phyloP scores from a whole-genome alignment of 208 protist genomes.

The Sergeia podlipaevii region DNA sequence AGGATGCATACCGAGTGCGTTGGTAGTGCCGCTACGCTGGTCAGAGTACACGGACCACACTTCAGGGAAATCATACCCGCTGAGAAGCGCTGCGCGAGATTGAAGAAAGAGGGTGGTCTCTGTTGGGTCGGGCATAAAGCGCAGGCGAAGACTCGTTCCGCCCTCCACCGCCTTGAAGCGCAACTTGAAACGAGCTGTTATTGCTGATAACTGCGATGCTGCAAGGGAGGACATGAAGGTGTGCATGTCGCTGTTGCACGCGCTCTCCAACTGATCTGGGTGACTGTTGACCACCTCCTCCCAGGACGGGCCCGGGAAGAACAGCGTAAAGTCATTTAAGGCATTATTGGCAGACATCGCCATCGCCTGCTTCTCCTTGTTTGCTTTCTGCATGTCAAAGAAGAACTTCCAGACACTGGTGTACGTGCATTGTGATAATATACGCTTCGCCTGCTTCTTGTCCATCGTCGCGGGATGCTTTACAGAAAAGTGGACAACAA shows the following conservation, averaged over 20 bases:
- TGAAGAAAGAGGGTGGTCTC: too few relatives aligned
- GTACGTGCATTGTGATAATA: slow-evolving; percentile 16
- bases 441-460: slow-evolving; percentile 16
- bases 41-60: slow-evolving; percentile 17
- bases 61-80: slow-evolving; percentile 3
- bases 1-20: neutral
- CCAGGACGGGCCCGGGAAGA: slow-evolving; percentile 10
- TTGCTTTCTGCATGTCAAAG: too few relatives aligned
- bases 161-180: neutral
- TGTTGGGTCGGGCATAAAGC: too few relatives aligned
- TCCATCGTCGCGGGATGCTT: slow-evolving; percentile 19
- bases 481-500: slow-evolving; percentile 36
- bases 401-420: slow-evolving; percentile 27
- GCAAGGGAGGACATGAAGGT: neutral
- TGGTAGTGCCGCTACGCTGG: neutral
- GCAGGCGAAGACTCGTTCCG: too few relatives aligned
- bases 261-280: neutral
- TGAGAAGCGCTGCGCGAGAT: neutral
- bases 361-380: too few relatives aligned
- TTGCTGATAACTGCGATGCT: neutral
- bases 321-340: too few relatives aligned
- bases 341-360: too few relatives aligned
- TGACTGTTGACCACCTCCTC: neutral
- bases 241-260: slow-evolving; percentile 17
- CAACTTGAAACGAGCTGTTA: neutral